A percentile compares a stretch with the other conserved stretches of the same genome.
These are phyloP conservation scores for Blastobotrys petasosporus DNA, from an alignment of 1,139 yeast genomes.

Conservation along the genomic window DNA sequence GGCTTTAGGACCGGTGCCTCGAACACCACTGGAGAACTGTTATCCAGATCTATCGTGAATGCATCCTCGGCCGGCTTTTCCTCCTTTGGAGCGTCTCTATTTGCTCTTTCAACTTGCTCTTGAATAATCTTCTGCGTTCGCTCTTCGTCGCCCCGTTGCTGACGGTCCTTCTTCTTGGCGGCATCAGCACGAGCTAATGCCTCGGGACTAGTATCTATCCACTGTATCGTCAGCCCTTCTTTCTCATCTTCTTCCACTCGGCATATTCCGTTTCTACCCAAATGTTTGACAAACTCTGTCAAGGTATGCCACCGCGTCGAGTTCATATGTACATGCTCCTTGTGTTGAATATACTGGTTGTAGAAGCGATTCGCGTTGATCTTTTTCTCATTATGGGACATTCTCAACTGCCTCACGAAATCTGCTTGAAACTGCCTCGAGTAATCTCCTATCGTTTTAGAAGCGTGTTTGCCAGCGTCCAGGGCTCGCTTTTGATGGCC, in stretches of 20 bases:
- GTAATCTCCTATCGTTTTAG: slow-evolving; percentile 50
- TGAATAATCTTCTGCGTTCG: slow-evolving; percentile 41
- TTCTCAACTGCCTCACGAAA: slow-evolving; percentile 57
- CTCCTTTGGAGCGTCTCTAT: slow-evolving; percentile 18
- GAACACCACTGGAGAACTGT: too few species aligned
- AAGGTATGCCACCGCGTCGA: slow-evolving; percentile 76
- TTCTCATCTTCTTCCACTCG: slow-evolving; percentile 45
- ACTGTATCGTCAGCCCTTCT: slow-evolving; percentile 45
- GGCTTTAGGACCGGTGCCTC: too few species aligned
- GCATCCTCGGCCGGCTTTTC: slow-evolving; percentile 11
- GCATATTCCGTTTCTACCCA: slow-evolving; percentile 57
- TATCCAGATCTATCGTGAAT: too few species aligned
- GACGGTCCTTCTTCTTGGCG: slow-evolving; percentile 34
- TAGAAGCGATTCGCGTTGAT: slow-evolving; percentile 81
- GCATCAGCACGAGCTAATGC: slow-evolving; percentile 37
- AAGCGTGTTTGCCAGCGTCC: slow-evolving; percentile 39
- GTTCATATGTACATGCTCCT: slow-evolving; percentile 83
- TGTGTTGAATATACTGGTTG: slow-evolving; percentile 73
- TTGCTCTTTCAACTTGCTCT: slow-evolving; percentile 49
- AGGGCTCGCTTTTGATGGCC: slow-evolving; percentile 59
- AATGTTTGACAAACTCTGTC: slow-evolving; percentile 59
- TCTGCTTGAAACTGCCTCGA: slow-evolving; percentile 56
- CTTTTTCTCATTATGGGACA: slow-evolving; percentile 74
- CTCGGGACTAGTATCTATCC: slow-evolving; percentile 48
- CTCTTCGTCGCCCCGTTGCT: slow-evolving; percentile 42